Conservation (phyloP, 139 green algal genomes). For the Chlorella ohadii region DNA sequence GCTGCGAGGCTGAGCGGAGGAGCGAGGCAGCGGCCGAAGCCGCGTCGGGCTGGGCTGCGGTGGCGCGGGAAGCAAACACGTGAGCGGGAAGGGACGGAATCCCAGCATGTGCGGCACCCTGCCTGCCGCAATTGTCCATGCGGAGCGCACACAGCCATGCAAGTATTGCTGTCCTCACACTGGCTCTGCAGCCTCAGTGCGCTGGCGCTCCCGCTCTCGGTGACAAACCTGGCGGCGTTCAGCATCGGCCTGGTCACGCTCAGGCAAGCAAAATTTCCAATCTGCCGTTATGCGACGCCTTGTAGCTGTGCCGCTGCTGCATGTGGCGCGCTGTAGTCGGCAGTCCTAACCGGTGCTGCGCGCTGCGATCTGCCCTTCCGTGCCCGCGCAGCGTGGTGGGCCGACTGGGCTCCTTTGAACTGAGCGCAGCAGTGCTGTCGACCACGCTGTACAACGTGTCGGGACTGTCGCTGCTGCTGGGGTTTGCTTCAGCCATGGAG, state of each 20-base stretch:
- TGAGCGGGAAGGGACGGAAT: not conserved
- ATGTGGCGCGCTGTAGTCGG: too few relatives aligned
- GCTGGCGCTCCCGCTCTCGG: slow-evolving; percentile 12
- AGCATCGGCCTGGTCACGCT: slow-evolving; percentile 34
- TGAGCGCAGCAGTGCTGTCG: slow-evolving; percentile 58
- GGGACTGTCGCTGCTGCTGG: slow-evolving; percentile 60
- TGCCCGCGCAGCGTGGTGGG: slow-evolving; percentile 15
- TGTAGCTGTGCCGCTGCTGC: too few relatives aligned
- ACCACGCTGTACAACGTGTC: slow-evolving; percentile 80
- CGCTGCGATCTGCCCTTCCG: too few relatives aligned
- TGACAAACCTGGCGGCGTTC: slow-evolving; percentile 28
- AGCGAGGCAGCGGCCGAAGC: not conserved
- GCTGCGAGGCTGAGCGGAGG: not conserved
- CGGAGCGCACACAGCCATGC: too few relatives aligned
- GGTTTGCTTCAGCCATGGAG: slow-evolving; percentile 72
- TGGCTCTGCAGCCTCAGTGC: not conserved
- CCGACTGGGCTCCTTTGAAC: slow-evolving; percentile 29
- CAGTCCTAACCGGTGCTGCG: too few relatives aligned
- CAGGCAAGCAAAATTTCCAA: too few relatives aligned
- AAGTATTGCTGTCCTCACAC: too few relatives aligned
- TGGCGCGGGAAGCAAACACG: not conserved
- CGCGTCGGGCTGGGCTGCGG: not conserved
- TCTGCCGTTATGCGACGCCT: too few relatives aligned
- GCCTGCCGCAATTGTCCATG: too few relatives aligned
- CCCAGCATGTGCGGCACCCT: too few relatives aligned